These are phyloP conservation scores for Trypanosomatidae sp. DNA, from an alignment of 208 protist genomes.

Conservation along the genomic window DNA sequence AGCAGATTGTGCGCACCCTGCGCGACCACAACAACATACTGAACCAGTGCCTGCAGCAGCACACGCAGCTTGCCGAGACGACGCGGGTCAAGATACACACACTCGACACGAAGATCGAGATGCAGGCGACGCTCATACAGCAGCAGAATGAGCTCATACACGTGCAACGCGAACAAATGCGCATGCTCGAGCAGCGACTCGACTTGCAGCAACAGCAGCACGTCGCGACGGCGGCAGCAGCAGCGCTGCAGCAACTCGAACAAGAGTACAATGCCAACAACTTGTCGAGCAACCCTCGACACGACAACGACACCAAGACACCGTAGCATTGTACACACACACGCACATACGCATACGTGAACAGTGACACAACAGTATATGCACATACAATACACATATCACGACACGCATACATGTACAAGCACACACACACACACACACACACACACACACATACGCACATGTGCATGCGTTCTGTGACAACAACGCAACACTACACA, in stretches of 20 bases:
- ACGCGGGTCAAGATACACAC: slow-evolving; percentile 26
- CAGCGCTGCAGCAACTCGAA: neutral
- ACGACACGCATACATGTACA: too few relatives aligned
- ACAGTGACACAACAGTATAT: too few relatives aligned
- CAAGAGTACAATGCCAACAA: too few relatives aligned
- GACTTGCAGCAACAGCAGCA: slow-evolving; percentile 15
- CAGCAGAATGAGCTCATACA: slow-evolving; percentile 64
- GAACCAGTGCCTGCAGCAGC: slow-evolving; percentile 23
- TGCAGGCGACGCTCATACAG: slow-evolving; percentile 46
- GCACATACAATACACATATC: too few relatives aligned
- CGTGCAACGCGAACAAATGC: slow-evolving; percentile 47
- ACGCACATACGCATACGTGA: too few relatives aligned
- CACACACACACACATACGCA: too few relatives aligned
- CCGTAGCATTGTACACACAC: too few relatives aligned
- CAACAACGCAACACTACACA: too few relatives aligned
- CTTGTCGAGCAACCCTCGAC: too few relatives aligned
- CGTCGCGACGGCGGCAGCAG: neutral
- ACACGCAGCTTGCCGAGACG: slow-evolving; percentile 26
- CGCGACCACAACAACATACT: slow-evolving; percentile 42
- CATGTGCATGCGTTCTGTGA: too few relatives aligned
- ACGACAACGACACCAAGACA: too few relatives aligned
- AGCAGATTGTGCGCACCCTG: slow-evolving; percentile 76
- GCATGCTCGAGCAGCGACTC: slow-evolving; percentile 38
- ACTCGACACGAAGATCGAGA: slow-evolving; percentile 50
- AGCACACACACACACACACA: too few relatives aligned